Evolutionary conservation across 345 rosid genomes (phyloP).

Genomic region (Dipteronia sinensis): DNA sequence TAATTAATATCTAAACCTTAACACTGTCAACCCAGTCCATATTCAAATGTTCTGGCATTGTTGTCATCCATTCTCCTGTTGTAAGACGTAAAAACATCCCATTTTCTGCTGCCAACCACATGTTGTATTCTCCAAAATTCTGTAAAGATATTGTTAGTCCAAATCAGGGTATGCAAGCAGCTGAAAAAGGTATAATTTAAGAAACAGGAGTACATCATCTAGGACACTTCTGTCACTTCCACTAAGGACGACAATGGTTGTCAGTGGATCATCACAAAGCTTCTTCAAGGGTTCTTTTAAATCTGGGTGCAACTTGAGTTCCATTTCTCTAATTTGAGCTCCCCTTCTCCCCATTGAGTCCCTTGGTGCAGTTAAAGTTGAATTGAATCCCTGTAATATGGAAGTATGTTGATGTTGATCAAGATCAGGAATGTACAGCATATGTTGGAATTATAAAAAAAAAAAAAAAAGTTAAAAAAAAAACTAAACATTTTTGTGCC

Average conservation of each 20-base stretch:
- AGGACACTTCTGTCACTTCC: constrained; percentile 58
- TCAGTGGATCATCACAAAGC: constrained; percentile 48
- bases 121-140: constrained; percentile 53
- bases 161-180: constrained; percentile 10
- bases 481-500: not conserved
- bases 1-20: constrained; percentile 35
- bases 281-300: constrained; percentile 43
- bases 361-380: constrained; percentile 53
- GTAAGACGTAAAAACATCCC: constrained; percentile 60
- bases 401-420: constrained; percentile 8
- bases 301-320: constrained; percentile 44
- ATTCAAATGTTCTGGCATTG: constrained; percentile 60
- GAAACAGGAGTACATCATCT: constrained; percentile 42
- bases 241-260: constrained; percentile 53
- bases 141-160: constrained; percentile 29
- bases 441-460: not conserved
- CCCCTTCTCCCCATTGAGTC: constrained; percentile 42
- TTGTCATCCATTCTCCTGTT: constrained; percentile 57
- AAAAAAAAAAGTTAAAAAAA: not conserved
- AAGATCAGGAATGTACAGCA: not conserved
- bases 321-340: constrained; percentile 55
- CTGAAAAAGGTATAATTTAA: not conserved
- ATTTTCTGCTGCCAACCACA: constrained; percentile 72
- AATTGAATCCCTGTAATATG: constrained; percentile 50
- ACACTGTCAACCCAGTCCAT: constrained; percentile 72